Evolutionary conservation across 768 basidiomycete species (phyloP), one percentile per base, ranked within the genome.

Genomic region (Mycena haematopus): DNA sequence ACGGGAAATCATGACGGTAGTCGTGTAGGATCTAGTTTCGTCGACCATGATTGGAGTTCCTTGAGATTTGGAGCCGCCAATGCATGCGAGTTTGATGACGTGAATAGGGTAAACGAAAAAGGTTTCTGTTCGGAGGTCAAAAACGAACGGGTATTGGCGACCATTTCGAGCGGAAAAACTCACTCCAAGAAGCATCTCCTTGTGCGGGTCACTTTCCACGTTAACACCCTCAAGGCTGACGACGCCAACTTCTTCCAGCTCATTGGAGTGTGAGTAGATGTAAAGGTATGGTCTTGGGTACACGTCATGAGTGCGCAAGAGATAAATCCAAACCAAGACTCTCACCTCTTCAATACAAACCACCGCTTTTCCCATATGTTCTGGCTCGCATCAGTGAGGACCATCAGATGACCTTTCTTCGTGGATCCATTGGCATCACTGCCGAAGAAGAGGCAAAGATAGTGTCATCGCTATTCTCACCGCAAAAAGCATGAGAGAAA

Each of bases 61-160:
- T 92, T 96, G 60, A 80, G 76, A 70, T 81, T 92, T 3, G 89
- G 85, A 35, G 95, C 93, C 10, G 92, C 89, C 11, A 97, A 82
- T 38, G 92, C 93, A 77, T 95, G 90, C 25, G 95, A 95, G 74
- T 97, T 96, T 9, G 92, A 92, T 14, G 92, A 82, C 2, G 95
- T 95, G 76, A 96, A 96, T 33, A 97, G 83, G 14, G 93, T 95
- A 76, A 97, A 96, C 15, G 89, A 90, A 74, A 88, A 90, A 35
- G 82, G 86, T 82, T 89, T 92, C 95, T 95, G 72, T 31, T 27
- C 51, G 22, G 31, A 42, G 42, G 36, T 56, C 52, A 47, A 60
- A 52, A 17, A 52, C 66, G 42, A 68, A 58, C 25, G 60, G 36
- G 31, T 19, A 42, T 36, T 6, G 36, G 11, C 45, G 8, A 17